Conservation (phyloP, 352 stramenopile genomes). For the Phytophthora syringae region DNA sequence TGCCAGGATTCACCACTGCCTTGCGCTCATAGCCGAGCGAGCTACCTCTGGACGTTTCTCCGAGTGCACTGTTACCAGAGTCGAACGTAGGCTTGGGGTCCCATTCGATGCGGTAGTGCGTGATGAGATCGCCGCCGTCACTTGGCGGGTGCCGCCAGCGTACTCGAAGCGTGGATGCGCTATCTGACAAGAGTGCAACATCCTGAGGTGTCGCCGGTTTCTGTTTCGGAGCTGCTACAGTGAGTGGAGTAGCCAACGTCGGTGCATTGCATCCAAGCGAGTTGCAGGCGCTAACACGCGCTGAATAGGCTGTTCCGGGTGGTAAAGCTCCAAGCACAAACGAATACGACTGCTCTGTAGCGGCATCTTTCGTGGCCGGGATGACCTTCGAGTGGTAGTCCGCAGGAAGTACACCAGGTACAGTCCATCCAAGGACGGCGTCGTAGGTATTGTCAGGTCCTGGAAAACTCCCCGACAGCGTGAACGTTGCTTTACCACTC, state of each 20-base stretch:
- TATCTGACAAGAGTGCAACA: conserved; percentile 78
- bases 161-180: conserved; percentile 80
- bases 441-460: conserved; percentile 46
- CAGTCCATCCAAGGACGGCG: conserved; percentile 64
- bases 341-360: conserved; percentile 18
- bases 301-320: conserved; percentile 84
- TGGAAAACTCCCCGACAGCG: conserved; percentile 50
- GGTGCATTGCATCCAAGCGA: conserved; percentile 89
- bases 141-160: conserved; percentile 90
- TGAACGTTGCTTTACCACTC: conserved; percentile 49
- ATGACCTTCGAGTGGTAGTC: conserved; percentile 61
- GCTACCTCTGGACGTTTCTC: conserved; percentile 47
- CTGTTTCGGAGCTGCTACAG: conserved; percentile 83
- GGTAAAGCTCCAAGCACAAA: conserved; percentile 48
- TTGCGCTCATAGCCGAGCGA: conserved; percentile 84
- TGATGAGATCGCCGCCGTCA: conserved; percentile 92
- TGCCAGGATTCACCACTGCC: conserved; percentile 61
- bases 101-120: conserved; percentile 96
- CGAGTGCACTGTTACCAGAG: conserved; percentile 47
- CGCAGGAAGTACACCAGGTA: conserved; percentile 55
- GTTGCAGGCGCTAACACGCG: conserved; percentile 91
- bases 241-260: conserved; percentile 73
- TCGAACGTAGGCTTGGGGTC: conserved; percentile 88
- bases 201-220: conserved; percentile 84
- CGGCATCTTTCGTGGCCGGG: conserved; percentile 1